Evolutionary conservation across 1,284 basidiomycete genomes (phyloP), one percentile per base, ranked within the genome.

Genomic region (Cryptococcus neoformans): DNA sequence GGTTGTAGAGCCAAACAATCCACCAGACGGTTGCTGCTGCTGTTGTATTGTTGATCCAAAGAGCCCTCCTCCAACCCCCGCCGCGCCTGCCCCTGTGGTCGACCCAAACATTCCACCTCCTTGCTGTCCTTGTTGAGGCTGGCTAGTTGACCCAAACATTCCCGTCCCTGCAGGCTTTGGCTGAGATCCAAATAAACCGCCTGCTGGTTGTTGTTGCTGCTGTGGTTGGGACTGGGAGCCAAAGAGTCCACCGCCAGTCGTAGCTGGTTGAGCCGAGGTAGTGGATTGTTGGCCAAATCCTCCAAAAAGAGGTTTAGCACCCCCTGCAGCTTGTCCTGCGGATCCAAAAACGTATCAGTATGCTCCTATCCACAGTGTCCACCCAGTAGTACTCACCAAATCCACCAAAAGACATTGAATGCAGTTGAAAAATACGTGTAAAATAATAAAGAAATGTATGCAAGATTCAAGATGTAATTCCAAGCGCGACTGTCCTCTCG

Each of bases 1-100:
- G 88, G 87, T 48, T 14, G 59, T 57, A 11, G 55, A 60, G 5
- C 59, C 59, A 39, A 61, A 61, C 17, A 61, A 44, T 21, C 56
- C 55, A 44, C 58, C 57, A 28, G 28, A 28, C 28, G 28, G 28
- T 28, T 49, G 50, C 56, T 41, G 59, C 34, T 35, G 52, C 51
- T 11, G 44, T 38, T 50, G 28, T 61, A 59, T 11, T 67, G 67
- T 56, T 73, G 73, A 50, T 53, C 54, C 56, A 17, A 57, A 50
- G n/a, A 57, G 39, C 9, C 56, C 55, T 46, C 52, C 51, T 37
- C 44, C 56, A 11, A 9, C 28, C 6, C 12, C 12, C 40, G 40
- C 5, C 5, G 40, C 6, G 40, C 40, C 28, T 28, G 28, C 28
- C 28, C 28, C 28, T 28, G 28, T 41, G 4, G 40, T 41, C 5